Percentiles rank a stretch among this genome's conserved stretches.
These are phyloP conservation scores for Saccharomycopsis fermentans DNA, from an alignment of 805 yeast genomes.

Conservation along the genomic window DNA sequence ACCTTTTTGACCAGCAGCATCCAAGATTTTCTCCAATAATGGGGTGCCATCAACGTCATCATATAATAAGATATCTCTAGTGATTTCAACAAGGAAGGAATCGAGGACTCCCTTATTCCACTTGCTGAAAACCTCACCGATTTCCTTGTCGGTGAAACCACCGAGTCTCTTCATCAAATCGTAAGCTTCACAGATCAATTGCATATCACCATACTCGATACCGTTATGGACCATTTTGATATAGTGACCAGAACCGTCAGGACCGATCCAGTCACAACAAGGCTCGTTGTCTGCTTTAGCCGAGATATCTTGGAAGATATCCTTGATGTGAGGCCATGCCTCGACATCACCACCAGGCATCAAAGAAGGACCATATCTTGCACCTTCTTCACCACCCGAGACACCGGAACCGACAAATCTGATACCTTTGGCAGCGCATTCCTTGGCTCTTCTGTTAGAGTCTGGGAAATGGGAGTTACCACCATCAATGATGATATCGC, in stretches of 20 bases:
- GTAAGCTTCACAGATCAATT: slow-evolving; percentile 95
- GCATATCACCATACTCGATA: slow-evolving; percentile 99
- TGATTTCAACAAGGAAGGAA: slow-evolving; percentile 93
- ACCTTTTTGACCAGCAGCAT: slow-evolving; percentile 98
- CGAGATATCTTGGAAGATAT: slow-evolving; percentile 88
- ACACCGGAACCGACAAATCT: slow-evolving; percentile 98
- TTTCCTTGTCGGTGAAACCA: slow-evolving; percentile 82
- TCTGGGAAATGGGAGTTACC: slow-evolving; percentile 99
- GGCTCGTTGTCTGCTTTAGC: slow-evolving; percentile 98
- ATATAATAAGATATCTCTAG: slow-evolving; percentile 86
- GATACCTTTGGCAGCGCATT: slow-evolving; percentile 78
- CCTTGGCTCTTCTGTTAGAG: slow-evolving; percentile 91
- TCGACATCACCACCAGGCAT: slow-evolving; percentile 99
- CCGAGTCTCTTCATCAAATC: slow-evolving; percentile 93
- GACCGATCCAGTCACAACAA: slow-evolving; percentile 99
- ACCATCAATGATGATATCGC: slow-evolving; percentile 98
- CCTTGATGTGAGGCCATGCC: slow-evolving; percentile 98
- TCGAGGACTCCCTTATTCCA: slow-evolving; percentile 98
- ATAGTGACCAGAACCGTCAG: slow-evolving; percentile 97
- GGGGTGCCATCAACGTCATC: slow-evolving; percentile 88
- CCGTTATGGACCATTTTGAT: slow-evolving; percentile 99
- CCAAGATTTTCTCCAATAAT: slow-evolving; percentile 91
- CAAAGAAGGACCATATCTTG: slow-evolving; percentile 96
- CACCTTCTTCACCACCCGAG: slow-evolving; percentile 99
- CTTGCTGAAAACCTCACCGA: slow-evolving; percentile 79